Conservation (phyloP, 306 rosid species). For the Gynostemma pentaphyllum region DNA sequence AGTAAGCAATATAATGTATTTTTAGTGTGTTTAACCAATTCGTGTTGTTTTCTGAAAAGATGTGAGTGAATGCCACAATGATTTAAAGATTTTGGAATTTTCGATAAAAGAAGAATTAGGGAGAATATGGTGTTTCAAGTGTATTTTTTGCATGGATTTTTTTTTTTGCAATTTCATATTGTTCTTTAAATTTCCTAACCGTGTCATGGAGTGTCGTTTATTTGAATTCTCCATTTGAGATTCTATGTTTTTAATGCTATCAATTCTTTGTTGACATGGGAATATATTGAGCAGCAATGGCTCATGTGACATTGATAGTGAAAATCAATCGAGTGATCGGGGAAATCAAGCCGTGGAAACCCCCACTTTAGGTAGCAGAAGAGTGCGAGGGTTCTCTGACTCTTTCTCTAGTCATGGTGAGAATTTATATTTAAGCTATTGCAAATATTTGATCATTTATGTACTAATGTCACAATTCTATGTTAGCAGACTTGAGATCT, state of each 20-base stretch:
- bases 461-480: neutral
- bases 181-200: neutral
- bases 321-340: conserved; percentile 19
- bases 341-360: conserved; percentile 19
- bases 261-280: conserved; percentile 23
- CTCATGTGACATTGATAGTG: conserved; percentile 21
- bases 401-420: conserved; percentile 48
- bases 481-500: conserved; percentile 30
- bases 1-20: neutral
- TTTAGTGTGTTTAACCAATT: neutral
- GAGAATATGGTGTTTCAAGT: neutral
- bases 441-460: conserved; percentile 2
- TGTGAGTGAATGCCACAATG: neutral
- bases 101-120: neutral
- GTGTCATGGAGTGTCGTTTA: neutral
- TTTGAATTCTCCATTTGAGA: neutral
- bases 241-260: conserved; percentile 10
- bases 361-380: conserved; percentile 18
- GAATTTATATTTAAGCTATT: neutral
- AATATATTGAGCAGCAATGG: conserved; percentile 40
- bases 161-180: neutral
- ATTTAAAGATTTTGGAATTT: neutral
- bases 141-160: neutral
- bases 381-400: conserved; percentile 44
- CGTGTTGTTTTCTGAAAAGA: neutral